Evolutionary conservation across 768 basidiomycete species (phyloP), one percentile per base, ranked within the genome.

Genomic region (Hericium erinaceus): DNA sequence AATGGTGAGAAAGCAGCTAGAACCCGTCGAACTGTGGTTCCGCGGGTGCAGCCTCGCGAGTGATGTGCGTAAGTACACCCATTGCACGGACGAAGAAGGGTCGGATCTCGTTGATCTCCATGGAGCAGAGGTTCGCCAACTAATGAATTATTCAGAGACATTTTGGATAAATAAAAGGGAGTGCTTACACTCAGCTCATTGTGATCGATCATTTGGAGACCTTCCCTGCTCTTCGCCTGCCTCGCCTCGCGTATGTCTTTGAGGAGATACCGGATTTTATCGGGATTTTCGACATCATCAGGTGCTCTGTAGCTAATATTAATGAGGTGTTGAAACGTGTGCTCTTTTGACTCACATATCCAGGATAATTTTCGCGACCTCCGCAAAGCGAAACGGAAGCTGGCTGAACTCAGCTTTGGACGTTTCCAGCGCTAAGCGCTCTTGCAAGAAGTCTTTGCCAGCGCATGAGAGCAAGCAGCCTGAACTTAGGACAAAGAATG

Each of bases 161-260:
- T 54, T 54, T 40, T 54, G 52, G 49, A 46, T 55, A 48, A 51
- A 39, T 12, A 58, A 33, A 49, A 39, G 18, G 38, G 38, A 33
- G 37, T 7, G 72, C 84, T 44, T 69, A 91, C 92, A 71, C 83
- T 84, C 26, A 93, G 77, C 68, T 90, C 88, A 61, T 83, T 87
- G 66, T 90, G 81, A 68, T 94, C 89, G 28, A 97, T 76, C 58
- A 80, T 81, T 59, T 79, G 77, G 2, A 98, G 73, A 77, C 94
- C 94, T 56, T 89, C 83, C 60, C 95, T 75, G 72, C 89, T 87
- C 68, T 99, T 99, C 8, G 94, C 89, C 69, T 98, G 95, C 40
- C 97, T 80, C 12, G 91, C 92, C 74, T 98, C 95, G 12, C 95
- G 87, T n/a, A 98, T 76, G 67, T 97, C 94, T 69, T 98, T 95